These are phyloP conservation scores for Prototheca stagnorum DNA, from an alignment of 163 green algal genomes.

Conservation along the genomic window DNA sequence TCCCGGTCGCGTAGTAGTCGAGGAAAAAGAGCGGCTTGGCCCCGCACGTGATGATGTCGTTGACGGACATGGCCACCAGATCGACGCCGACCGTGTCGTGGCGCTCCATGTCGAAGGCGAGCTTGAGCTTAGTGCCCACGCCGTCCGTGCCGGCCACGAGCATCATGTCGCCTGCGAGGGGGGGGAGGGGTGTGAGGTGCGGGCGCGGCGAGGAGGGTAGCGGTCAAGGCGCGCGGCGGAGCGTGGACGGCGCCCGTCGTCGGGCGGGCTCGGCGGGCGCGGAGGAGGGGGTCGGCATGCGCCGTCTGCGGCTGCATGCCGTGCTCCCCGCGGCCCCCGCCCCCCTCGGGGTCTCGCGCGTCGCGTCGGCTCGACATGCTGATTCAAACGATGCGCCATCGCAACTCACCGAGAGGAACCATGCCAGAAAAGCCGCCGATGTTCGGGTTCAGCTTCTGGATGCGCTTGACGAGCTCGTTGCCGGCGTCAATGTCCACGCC, in stretches of 20 bases:
- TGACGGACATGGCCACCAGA: slow-evolving; percentile 93
- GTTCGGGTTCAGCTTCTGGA: slow-evolving; percentile 77
- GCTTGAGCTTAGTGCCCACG: slow-evolving; percentile 95
- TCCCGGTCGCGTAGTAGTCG: slow-evolving; percentile 91
- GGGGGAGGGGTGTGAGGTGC: background rate
- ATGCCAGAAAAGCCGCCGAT: slow-evolving; percentile 92
- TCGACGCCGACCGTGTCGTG: slow-evolving; percentile 97
- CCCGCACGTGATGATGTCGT: slow-evolving; percentile 90
- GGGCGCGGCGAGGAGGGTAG: background rate
- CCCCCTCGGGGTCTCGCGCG: too few relatives aligned
- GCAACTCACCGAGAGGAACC: slow-evolving; percentile 72
- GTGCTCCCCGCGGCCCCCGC: too few relatives aligned
- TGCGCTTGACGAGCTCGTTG: slow-evolving; percentile 84
- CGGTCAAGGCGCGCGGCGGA: too few relatives aligned
- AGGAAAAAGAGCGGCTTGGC: slow-evolving; percentile 97
- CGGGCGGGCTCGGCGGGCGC: too few relatives aligned
- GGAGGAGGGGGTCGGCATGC: too few relatives aligned
- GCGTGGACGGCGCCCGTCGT: too few relatives aligned
- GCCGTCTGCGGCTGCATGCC: too few relatives aligned
- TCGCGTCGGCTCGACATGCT: too few relatives aligned
- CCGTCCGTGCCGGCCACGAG: slow-evolving; percentile 92
- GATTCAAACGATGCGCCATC: too few relatives aligned
- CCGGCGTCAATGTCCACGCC: slow-evolving; percentile 95
- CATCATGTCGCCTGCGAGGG: slow-evolving; percentile 72
- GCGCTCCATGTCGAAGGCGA: slow-evolving; percentile 90